Evolutionary conservation across 495 filamentous ascomycete genomes (phyloP), one percentile per base, ranked within the genome.

Genomic region (Staphylotrichum tortipilum): DNA sequence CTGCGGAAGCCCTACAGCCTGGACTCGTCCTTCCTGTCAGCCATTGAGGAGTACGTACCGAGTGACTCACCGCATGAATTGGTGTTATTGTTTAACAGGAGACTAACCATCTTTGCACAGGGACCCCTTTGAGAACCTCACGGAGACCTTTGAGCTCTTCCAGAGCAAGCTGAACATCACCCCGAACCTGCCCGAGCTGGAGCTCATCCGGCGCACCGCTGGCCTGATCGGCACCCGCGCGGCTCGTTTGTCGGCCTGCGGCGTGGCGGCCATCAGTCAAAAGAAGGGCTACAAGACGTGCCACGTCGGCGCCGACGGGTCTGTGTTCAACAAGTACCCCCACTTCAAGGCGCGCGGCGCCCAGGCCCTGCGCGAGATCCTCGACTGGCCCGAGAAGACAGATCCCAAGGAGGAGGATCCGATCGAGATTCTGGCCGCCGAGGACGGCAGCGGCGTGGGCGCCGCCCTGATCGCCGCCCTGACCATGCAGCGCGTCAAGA

Each of bases 241-340:
- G 8, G 91, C 91, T 42, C 86, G 91, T 45, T 79, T 97, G 21
- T 94, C 90, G 2, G 83, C 91, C 38, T 97, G 91, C 59, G 91
- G 91, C 64, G 86, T 95, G 42, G 88, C 91, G 4, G 91, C 90
- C 41, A 96, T 97, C 58, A 89, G 86, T 75, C 91, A 80, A 67
- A 96, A 95, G 83, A 96, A 95, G 76, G 80, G 82, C 49, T 88
- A 87, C 55, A 71, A 81, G 54, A 78, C 82, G 12, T 94, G 87
- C 77, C 90, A 96, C 66, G 91, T 96, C 17, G 91, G 91, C 58
- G 91, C 91, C 33, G 91, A 97, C 58, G 91, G 91, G 21, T 91
- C 86, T 10, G 89, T 97, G 36, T 97, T 96, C 76, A 95, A 94
- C 76, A 95, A 95, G 67, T 96, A 96, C 70, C 91, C 91, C 2